A percentile compares a stretch with the other conserved stretches of the same genome.
Evolutionary conservation across 768 basidiomycete genomes (phyloP).

Genomic region (Psilocybe azurescens): DNA sequence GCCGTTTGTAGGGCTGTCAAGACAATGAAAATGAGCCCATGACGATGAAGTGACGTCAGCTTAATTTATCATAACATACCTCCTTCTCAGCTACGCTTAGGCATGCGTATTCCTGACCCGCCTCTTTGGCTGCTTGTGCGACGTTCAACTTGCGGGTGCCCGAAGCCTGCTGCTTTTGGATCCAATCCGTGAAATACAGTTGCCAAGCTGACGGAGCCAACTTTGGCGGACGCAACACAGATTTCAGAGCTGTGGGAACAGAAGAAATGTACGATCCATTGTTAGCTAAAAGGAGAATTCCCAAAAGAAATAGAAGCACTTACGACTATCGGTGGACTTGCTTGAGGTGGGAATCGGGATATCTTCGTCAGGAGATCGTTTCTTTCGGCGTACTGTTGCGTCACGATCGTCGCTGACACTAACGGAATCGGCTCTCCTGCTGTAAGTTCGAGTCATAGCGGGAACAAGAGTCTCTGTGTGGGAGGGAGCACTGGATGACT

Average conservation of each 20-base stretch:
- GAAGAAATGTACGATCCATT: conserved; percentile 17
- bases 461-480: conserved; percentile 51
- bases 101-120: conserved; percentile 86
- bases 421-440: conserved; percentile 69
- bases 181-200: conserved; percentile 95
- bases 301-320: conserved; percentile 31
- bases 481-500: conserved; percentile 75
- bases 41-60: conserved; percentile 36
- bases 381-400: conserved; percentile 74
- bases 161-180: conserved; percentile 82
- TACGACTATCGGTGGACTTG: conserved; percentile 52
- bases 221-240: conserved; percentile 85
- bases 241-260: conserved; percentile 63
- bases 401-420: conserved; percentile 66
- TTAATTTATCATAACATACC: conserved; percentile 47
- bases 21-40: conserved; percentile 9
- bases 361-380: conserved; percentile 46
- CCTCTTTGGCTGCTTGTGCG: conserved; percentile 94
- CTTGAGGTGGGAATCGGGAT: conserved; percentile 29
- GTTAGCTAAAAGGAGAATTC: conserved; percentile 19
- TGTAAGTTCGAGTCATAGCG: conserved; percentile 62
- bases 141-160: conserved; percentile 90
- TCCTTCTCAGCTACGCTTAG: conserved; percentile 84
- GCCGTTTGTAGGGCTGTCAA: conserved; percentile 80
- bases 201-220: conserved; percentile 96